A percentile compares a stretch with the other conserved stretches of the same genome.
phyloP scores from a whole-genome alignment of 2,329 filamentous ascomycete genomes.

The Paracoccidioides lutzii region DNA sequence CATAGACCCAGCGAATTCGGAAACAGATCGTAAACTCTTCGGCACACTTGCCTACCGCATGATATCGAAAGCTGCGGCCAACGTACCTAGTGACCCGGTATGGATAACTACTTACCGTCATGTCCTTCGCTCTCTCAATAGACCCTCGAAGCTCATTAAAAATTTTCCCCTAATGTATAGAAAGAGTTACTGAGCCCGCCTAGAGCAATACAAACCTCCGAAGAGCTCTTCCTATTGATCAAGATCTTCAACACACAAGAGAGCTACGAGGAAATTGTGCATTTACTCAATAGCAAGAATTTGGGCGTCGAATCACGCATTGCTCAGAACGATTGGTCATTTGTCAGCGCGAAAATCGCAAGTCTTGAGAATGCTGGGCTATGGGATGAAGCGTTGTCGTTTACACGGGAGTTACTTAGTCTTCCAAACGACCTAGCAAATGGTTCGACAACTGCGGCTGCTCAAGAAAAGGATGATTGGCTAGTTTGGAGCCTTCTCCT shows the following conservation, averaged over 20 bases:
- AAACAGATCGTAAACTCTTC: constrained; percentile 34
- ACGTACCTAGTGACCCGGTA: constrained; percentile 33
- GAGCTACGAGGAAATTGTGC: constrained; percentile 27
- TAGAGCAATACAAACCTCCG: constrained; percentile 34
- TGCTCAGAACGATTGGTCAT: constrained; percentile 32
- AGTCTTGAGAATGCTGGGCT: constrained; percentile 25
- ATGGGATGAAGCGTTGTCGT: constrained; percentile 28
- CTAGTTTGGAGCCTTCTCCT: constrained; percentile 34
- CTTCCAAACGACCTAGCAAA: constrained; percentile 20
- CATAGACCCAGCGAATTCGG: constrained; percentile 23
- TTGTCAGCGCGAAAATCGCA: constrained; percentile 28
- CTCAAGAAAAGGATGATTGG: constrained; percentile 34
- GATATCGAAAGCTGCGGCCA: constrained; percentile 35
- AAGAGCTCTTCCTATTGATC: constrained; percentile 34
- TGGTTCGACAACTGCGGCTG: constrained; percentile 13
- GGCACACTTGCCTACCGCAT: constrained; percentile 40
- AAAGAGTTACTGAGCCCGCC: constrained; percentile 28
- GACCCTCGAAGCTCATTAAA: constrained; percentile 10
- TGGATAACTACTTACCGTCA: constrained; percentile 10
- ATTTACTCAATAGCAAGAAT: constrained; percentile 30
- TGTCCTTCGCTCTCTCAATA: neutral
- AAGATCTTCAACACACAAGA: constrained; percentile 33
- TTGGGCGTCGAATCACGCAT: constrained; percentile 31
- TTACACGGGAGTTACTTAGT: constrained; percentile 25
- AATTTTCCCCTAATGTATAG: constrained; percentile 18